Evolutionary conservation across 139 green algal species (phyloP).

Genomic region (Chlorella vulgaris): DNA sequence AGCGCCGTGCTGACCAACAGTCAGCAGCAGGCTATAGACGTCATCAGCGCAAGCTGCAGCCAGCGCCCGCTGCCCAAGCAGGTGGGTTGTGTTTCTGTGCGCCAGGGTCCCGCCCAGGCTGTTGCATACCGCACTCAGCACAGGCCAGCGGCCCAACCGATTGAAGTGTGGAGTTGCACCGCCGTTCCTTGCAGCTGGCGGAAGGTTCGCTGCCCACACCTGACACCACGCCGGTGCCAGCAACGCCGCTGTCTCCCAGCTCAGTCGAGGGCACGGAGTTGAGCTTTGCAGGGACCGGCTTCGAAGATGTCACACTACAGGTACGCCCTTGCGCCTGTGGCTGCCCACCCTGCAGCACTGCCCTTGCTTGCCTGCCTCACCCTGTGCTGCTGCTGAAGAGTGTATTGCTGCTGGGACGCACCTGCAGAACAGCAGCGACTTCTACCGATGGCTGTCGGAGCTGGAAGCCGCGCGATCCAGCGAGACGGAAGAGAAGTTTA

Average conservation of each 20-base stretch:
- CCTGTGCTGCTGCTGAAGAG: slow-evolving; percentile 56
- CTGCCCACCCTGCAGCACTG: not conserved
- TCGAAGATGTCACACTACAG: slow-evolving; percentile 40
- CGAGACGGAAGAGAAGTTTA: slow-evolving; percentile 90
- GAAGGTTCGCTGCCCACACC: not conserved
- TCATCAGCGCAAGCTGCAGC: slow-evolving; percentile 52
- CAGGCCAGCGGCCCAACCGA: no score
- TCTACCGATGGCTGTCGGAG: slow-evolving; percentile 90
- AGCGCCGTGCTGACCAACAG: slow-evolving; percentile 61
- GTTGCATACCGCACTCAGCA: no score
- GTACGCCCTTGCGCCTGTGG: not conserved
- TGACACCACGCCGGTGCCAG: not conserved
- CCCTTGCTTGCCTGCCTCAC: slow-evolving; percentile 34
- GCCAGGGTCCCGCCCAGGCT: no score
- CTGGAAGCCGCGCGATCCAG: slow-evolving; percentile 78
- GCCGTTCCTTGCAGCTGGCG: slow-evolving; percentile 23
- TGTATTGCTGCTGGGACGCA: no score
- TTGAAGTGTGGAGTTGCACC: no score
- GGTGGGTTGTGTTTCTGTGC: slow-evolving; percentile 34
- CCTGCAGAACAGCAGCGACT: slow-evolving; percentile 75
- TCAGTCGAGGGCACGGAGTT: slow-evolving; percentile 23
- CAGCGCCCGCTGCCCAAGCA: slow-evolving; percentile 67
- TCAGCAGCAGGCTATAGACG: slow-evolving; percentile 66
- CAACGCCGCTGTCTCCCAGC: slow-evolving; percentile 8
- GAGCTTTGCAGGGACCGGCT: slow-evolving; percentile 56